phyloP scores from a whole-genome alignment of 177 flowering plant genomes.

The Vitis hybrid region DNA sequence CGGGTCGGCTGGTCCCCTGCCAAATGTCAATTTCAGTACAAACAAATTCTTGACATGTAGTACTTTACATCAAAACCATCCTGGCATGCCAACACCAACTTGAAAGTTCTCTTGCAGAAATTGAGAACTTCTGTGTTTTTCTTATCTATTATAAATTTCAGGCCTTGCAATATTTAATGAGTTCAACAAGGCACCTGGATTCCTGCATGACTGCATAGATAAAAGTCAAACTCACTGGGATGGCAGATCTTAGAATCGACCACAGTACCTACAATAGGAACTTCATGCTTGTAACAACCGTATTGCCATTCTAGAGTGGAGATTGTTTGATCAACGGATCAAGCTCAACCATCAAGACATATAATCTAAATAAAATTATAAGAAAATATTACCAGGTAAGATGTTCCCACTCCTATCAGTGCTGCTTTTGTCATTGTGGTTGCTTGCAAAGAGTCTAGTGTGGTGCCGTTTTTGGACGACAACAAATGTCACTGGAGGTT shows the following conservation, averaged over 20 bases:
- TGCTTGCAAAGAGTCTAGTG: slow-evolving; percentile 59
- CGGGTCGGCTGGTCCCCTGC: slow-evolving; percentile 91
- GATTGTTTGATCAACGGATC: background rate
- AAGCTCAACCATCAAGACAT: background rate
- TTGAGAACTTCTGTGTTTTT: background rate
- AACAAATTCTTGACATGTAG: background rate
- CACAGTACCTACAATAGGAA: slow-evolving; percentile 46
- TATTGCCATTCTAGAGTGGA: background rate
- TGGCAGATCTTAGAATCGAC: slow-evolving; percentile 75
- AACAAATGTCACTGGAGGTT: slow-evolving; percentile 62
- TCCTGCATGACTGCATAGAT: slow-evolving; percentile 72
- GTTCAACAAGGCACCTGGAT: slow-evolving; percentile 41
- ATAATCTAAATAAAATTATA: background rate
- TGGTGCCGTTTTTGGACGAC: slow-evolving; percentile 77
- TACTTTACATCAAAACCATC: background rate
- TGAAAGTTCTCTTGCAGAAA: background rate
- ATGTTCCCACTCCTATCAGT: slow-evolving; percentile 73
- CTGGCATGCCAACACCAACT: background rate
- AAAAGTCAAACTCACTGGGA: slow-evolving; percentile 75
- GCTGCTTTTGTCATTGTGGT: slow-evolving; percentile 49
- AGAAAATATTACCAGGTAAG: slow-evolving; percentile 48
- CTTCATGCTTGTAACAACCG: background rate
- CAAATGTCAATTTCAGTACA: background rate
- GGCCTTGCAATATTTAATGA: background rate
- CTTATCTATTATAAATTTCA: background rate